Percentiles rank a stretch among this genome's conserved stretches.
Conservation (phyloP, 768 basidiomycete genomes). For the Epithele typhae region DNA sequence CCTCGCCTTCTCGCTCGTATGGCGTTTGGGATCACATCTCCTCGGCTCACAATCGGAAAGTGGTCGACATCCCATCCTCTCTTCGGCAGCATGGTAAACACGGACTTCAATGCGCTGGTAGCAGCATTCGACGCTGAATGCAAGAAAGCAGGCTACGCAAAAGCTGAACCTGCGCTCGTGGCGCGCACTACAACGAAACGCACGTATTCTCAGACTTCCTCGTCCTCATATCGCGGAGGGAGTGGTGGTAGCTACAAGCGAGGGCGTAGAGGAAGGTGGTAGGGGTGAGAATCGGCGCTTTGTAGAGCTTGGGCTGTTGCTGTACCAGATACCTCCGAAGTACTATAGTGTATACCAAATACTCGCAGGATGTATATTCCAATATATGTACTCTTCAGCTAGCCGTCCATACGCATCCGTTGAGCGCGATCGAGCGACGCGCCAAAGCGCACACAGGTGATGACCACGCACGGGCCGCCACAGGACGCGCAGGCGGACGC, state of each 20-base stretch:
- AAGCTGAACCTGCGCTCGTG: constrained; percentile 1
- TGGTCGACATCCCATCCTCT: constrained; percentile 37
- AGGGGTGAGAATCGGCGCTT: too few relatives aligned
- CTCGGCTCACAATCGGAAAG: constrained; percentile 38
- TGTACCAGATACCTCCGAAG: too few relatives aligned
- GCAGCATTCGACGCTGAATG: constrained; percentile 39
- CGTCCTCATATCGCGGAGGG: constrained; percentile 6
- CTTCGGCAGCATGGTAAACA: constrained; percentile 39
- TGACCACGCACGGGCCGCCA: too few relatives aligned
- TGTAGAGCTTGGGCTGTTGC: too few relatives aligned
- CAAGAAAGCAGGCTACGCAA: constrained; percentile 31
- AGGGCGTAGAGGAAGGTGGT: constrained; percentile 3
- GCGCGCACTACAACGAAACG: constrained; percentile 19
- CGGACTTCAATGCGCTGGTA: constrained; percentile 37
- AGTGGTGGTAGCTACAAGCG: constrained; percentile 11
- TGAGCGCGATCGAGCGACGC: too few relatives aligned
- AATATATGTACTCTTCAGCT: too few relatives aligned
- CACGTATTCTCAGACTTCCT: constrained; percentile 10
- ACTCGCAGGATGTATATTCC: too few relatives aligned
- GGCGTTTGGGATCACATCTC: constrained; percentile 47
- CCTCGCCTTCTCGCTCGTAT: constrained; percentile 45
- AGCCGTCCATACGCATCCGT: too few relatives aligned
- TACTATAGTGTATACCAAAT: too few relatives aligned
- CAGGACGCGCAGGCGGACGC: too few relatives aligned
- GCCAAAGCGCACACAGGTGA: too few relatives aligned